These are phyloP conservation scores for Trypanosoma mega DNA, from an alignment of 208 protist genomes.

Conservation along the genomic window DNA sequence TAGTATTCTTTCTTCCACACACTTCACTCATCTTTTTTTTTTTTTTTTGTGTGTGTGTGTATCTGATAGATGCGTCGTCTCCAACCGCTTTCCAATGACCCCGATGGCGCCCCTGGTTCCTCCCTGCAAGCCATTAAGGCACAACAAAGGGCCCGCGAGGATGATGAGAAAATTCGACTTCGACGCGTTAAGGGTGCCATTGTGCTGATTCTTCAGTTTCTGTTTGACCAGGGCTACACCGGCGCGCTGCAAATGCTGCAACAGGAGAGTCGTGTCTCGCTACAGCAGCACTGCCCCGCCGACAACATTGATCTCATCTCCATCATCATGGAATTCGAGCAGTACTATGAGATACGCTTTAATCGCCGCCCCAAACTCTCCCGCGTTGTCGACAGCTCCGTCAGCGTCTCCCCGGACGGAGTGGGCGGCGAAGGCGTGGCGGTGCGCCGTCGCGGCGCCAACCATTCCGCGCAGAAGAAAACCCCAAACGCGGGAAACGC, in stretches of 20 bases:
- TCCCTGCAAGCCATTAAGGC: slow-evolving; percentile 77
- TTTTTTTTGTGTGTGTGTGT: too few relatives aligned
- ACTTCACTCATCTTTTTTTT: too few relatives aligned
- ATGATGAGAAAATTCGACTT: slow-evolving; percentile 68
- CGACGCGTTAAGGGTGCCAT: slow-evolving; percentile 77
- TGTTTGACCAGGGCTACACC: slow-evolving; percentile 84
- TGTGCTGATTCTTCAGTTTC: slow-evolving; percentile 80
- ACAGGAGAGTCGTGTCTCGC: slow-evolving; percentile 73
- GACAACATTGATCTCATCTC: slow-evolving; percentile 91
- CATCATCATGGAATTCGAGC: slow-evolving; percentile 81
- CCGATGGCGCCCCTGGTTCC: slow-evolving; percentile 53
- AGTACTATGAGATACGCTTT: slow-evolving; percentile 88
- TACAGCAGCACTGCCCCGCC: slow-evolving; percentile 65
- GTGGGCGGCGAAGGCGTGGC: slow-evolving; percentile 32
- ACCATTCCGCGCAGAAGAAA: background rate
- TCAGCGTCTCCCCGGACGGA: slow-evolving; percentile 13
- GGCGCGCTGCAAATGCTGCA: slow-evolving; percentile 73
- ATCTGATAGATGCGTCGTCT: slow-evolving; percentile 24
- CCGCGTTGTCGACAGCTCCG: slow-evolving; percentile 32
- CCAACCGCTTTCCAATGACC: slow-evolving; percentile 74
- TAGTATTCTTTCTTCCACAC: too few relatives aligned
- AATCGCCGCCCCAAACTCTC: slow-evolving; percentile 83
- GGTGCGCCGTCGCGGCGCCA: slow-evolving; percentile 13
- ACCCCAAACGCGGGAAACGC: slow-evolving; percentile 33
- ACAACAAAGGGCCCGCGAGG: slow-evolving; percentile 78